phyloP scores from a whole-genome alignment of 441 rosid genomes.

The Pelargonium myrrhifolium region DNA sequence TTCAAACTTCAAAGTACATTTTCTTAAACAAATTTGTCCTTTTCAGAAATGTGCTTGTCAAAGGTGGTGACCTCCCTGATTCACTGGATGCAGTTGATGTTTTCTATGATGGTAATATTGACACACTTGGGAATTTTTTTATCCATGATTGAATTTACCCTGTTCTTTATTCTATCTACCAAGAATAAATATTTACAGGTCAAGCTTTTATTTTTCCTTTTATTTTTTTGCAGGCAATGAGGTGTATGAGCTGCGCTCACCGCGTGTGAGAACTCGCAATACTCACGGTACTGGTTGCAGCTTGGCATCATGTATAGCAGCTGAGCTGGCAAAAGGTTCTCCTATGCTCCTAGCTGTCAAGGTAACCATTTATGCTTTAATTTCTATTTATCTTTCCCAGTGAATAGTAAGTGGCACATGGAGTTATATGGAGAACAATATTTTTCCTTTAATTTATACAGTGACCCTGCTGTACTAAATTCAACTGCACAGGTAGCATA shows the following conservation, averaged over 20 bases:
- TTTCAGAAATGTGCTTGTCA: slow-evolving; percentile 82
- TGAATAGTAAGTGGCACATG: not conserved
- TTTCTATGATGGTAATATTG: slow-evolving; percentile 59
- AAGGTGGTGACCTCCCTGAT: slow-evolving; percentile 92
- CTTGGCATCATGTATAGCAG: slow-evolving; percentile 91
- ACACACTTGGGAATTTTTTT: not conserved
- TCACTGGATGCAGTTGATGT: slow-evolving; percentile 79
- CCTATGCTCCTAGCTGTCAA: slow-evolving; percentile 71
- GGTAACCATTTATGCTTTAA: slow-evolving; percentile 31
- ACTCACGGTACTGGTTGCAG: slow-evolving; percentile 98
- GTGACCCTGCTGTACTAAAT: too few species aligned
- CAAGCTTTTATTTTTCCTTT: slow-evolving; percentile 7
- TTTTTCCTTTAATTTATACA: not conserved
- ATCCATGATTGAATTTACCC: not conserved
- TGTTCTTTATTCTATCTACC: not conserved
- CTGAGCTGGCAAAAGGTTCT: slow-evolving; percentile 93
- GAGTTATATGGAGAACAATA: not conserved
- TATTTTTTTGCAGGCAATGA: slow-evolving; percentile 48
- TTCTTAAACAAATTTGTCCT: slow-evolving; percentile 1
- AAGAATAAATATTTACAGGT: slow-evolving; percentile 9
- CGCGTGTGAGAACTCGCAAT: slow-evolving; percentile 68
- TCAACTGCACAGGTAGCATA: too few species aligned
- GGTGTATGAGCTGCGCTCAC: slow-evolving; percentile 51
- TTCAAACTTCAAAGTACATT: not conserved
- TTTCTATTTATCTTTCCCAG: too few species aligned